These are phyloP conservation scores for Phanerochaete sordida DNA, from an alignment of 768 basidiomycete species.

Conservation along the genomic window DNA sequence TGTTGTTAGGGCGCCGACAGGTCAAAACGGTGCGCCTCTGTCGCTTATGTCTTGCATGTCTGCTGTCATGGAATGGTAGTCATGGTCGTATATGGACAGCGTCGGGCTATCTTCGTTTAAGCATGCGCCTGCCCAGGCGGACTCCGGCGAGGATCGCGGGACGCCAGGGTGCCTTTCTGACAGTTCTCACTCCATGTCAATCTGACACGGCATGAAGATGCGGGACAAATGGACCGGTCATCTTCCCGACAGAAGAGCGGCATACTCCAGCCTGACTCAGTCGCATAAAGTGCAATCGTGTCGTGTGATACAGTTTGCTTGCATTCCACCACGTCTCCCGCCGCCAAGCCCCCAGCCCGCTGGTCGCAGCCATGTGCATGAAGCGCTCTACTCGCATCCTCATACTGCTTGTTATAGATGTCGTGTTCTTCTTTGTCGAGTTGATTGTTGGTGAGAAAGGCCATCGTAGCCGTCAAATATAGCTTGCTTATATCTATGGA, in stretches of 20 bases:
- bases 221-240: neutral
- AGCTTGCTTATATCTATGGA: neutral
- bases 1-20: neutral
- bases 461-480: too few species aligned
- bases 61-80: too few species aligned
- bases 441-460: slow-evolving; percentile 68
- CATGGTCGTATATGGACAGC: too few species aligned
- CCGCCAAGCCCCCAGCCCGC: too few species aligned
- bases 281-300: neutral
- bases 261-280: neutral
- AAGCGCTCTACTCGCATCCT: slow-evolving; percentile 75
- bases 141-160: too few species aligned
- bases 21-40: too few species aligned
- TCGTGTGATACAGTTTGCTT: neutral
- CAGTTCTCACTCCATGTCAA: neutral
- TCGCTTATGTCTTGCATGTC: too few species aligned
- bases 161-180: too few species aligned
- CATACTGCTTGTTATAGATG: slow-evolving; percentile 78
- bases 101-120: too few species aligned
- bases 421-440: slow-evolving; percentile 84
- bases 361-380: too few species aligned
- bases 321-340: neutral
- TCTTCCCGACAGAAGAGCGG: neutral
- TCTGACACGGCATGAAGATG: neutral
- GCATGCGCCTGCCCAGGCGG: too few species aligned